Evolutionary conservation across 2,329 filamentous ascomycete species (phyloP), one percentile per base, ranked within the genome.

Genomic region (Fusarium foetens): DNA sequence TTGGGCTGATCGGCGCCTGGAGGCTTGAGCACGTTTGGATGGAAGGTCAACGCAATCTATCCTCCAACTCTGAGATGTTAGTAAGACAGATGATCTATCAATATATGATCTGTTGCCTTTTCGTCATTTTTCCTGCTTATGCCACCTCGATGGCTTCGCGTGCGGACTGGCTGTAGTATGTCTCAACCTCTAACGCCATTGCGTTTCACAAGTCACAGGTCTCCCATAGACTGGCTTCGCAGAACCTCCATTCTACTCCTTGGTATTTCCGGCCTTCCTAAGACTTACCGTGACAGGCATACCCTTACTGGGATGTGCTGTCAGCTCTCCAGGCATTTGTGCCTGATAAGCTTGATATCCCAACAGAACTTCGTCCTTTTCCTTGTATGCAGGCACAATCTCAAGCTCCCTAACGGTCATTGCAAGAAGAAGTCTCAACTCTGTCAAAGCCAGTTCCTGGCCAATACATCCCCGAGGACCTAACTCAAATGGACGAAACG

Each of bases 401-500:
- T 66, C 58, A 5, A 66, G 33, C 13, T 66, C 58, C 7, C 63
- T 46, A 1, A 57, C 19, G 0, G 58, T 66, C 49, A 66, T 51
- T 5, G 43, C 63, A 3, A 66, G 43, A 1, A 63, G 33, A 25
- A 63, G 41, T 14, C 54, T 33, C 36, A 63, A 21, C 2, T 68
- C 63, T 2, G 55, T 67, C 17, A 61, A 38, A 1, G 63, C 63
- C n/a, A 66, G 27, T 27, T 63, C 63, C 21, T 66, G 63, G 10
- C 49, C 63, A 13, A 63, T 66, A 14, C 58, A 66, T 0, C 38
- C 43, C 2, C 49, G 36, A 7, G 58, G 63, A 0, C 63, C 58
- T 6, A 63, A 9, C 9, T 63, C 49, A 19, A 66, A 63, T 17
- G 63, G 49, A 23, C 63, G 63, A 11, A 36, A 66, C 8, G 42